Percentiles rank a stretch among this genome's conserved stretches.
These are phyloP conservation scores for Phoma sp. DNA, from an alignment of 2,329 filamentous ascomycete genomes.

Conservation along the genomic window DNA sequence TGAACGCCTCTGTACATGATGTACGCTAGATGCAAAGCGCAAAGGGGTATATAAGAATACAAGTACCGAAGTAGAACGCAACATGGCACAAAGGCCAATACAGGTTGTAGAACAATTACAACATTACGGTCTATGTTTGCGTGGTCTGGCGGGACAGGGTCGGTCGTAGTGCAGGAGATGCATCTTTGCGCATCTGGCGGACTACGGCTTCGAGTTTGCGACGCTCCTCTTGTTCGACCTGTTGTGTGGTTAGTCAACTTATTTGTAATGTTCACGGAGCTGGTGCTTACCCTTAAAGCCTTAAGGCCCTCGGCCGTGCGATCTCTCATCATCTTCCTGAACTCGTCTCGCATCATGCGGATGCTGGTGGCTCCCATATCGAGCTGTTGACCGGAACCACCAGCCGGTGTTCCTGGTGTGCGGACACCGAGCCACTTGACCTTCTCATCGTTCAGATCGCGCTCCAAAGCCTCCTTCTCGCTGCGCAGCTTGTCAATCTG, in stretches of 20 bases:
- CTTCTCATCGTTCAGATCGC: slow-evolving; percentile 71
- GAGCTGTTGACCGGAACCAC: slow-evolving; percentile 24
- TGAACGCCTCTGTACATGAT: slow-evolving; percentile 8
- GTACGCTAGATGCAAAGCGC: slow-evolving; percentile 11
- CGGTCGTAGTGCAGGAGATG: slow-evolving; percentile 24
- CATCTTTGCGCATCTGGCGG: slow-evolving; percentile 59
- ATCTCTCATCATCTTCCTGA: slow-evolving; percentile 83
- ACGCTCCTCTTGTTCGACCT: slow-evolving; percentile 77
- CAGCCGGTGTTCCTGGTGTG: slow-evolving; percentile 56
- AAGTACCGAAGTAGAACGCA: slow-evolving; percentile 6
- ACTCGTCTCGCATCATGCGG: slow-evolving; percentile 74
- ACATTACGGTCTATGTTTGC: slow-evolving; percentile 1
- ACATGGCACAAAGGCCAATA: background rate
- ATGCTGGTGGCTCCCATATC: slow-evolving; percentile 68
- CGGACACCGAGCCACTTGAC: slow-evolving; percentile 70
- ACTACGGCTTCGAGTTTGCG: slow-evolving; percentile 70
- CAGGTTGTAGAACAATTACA: background rate
- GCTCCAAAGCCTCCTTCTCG: slow-evolving; percentile 68
- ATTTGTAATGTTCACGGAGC: background rate
- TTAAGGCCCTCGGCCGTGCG: slow-evolving; percentile 71
- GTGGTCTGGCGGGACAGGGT: slow-evolving; percentile 15
- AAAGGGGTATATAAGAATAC: slow-evolving; percentile 20
- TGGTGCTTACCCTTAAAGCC: slow-evolving; percentile 66
- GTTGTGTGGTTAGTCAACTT: slow-evolving; percentile 10
- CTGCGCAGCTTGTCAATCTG: slow-evolving; percentile 70